Base-by-base conservation (phyloP, 2,329 filamentous ascomycete species). In the Chrysoporthe austroafricana region DNA sequence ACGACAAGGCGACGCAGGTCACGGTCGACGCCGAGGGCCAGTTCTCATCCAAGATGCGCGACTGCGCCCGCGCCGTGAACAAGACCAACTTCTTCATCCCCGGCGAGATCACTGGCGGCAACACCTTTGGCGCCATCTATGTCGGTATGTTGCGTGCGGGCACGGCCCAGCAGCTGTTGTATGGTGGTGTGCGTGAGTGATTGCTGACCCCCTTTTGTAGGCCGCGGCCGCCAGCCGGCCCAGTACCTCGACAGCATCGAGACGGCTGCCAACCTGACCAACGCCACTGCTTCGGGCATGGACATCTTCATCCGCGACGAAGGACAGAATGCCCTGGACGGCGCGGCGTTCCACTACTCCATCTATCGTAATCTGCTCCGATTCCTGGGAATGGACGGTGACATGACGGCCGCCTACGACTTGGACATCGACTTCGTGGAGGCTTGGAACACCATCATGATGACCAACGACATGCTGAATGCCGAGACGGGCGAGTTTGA, bases 61-160 rank as follows among this genome's bases (percentile, higher is more conserved):
- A 83, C 56, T 90, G 88, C 74, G 88, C 88, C 16, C 76, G 79
- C 6, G 74, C 77, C 13, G 78, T 85, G 44, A 86, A 86, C 48
- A 90, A 90, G 73, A 74, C 84, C 1, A 90, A 90, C 73, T 90
- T 90, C 74, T 88, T 89, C 74, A 79, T 89, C 8, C 83, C 86
- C 2, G 88, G 88, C 54, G 88, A 90, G 76, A 86, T 90, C 63
- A 88, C 87, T 34, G 85, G 85, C 72, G 87, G 86, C 57, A 88
- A 89, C 66, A 85, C 82, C 3, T 83, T 88, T 63, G 87, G 85
- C 2, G 81, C 86, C 1, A 77, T 90, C 52, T 89, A 88, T 70
- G 75, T 90, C 26, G 88, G 88, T 65, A 50, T 26, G 54, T 60
- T 42, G 39, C 18, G n/a, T 9, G 26, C 2, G 36, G 26, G 14